Evolutionary conservation across 768 basidiomycete genomes (phyloP).

Genomic region (Polyporus arcularius): DNA sequence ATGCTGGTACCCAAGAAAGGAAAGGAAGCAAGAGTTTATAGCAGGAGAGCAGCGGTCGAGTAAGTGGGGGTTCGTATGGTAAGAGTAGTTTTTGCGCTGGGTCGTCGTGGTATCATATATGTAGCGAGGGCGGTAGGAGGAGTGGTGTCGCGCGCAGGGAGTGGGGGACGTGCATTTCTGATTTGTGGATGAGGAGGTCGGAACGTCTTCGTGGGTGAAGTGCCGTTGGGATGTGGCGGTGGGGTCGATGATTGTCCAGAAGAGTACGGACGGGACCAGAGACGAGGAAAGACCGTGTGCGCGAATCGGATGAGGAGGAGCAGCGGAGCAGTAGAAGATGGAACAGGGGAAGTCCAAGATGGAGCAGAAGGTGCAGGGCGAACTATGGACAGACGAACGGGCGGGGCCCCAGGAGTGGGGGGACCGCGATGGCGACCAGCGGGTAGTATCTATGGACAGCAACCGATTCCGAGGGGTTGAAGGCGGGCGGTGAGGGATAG

Average conservation of each 20-base stretch:
- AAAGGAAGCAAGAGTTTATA: background rate
- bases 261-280: too few species aligned
- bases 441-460: background rate
- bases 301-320: too few species aligned
- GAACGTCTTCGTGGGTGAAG: too few species aligned
- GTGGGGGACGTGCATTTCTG: too few species aligned
- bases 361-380: background rate
- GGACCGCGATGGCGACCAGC: background rate
- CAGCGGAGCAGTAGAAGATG: background rate
- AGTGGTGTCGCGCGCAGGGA: too few species aligned
- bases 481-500: too few species aligned
- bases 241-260: too few species aligned
- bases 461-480: too few species aligned
- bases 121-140: background rate
- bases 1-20: constrained; percentile 1
- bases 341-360: background rate
- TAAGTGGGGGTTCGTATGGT: too few species aligned
- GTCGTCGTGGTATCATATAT: background rate
- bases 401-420: background rate
- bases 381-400: background rate
- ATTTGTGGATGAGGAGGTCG: too few species aligned
- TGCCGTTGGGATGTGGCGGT: too few species aligned
- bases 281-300: too few species aligned
- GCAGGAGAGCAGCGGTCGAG: background rate
- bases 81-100: background rate